Conservation (phyloP, 2,329 filamentous ascomycete genomes). For the Pezicula carpinea region DNA sequence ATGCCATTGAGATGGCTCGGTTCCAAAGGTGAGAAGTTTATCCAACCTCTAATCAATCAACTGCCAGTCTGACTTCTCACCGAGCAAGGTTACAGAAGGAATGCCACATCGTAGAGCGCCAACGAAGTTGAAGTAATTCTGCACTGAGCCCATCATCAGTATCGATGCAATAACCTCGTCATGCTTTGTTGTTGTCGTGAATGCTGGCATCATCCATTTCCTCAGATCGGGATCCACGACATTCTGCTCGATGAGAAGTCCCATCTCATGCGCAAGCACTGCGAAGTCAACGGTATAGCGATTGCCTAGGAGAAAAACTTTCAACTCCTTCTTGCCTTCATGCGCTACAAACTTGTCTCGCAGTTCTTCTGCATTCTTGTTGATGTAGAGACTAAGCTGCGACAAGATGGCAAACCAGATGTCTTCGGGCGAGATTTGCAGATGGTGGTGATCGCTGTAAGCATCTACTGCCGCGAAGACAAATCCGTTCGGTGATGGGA, state of each 20-base stretch:
- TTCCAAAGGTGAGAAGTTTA: conserved; percentile 28
- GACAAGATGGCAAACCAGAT: conserved; percentile 47
- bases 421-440: conserved; percentile 46
- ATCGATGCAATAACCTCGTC: conserved; percentile 41
- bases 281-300: conserved; percentile 24
- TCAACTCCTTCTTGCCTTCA: conserved; percentile 31
- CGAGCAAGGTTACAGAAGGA: conserved; percentile 47
- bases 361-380: conserved; percentile 40
- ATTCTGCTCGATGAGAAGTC: conserved; percentile 33
- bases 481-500: conserved; percentile 32
- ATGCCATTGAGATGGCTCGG: conserved; percentile 27
- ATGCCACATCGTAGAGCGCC: conserved; percentile 37
- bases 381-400: conserved; percentile 43
- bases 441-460: conserved; percentile 40
- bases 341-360: conserved; percentile 38
- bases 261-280: conserved; percentile 32
- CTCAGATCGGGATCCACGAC: conserved; percentile 36
- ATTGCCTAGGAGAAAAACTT: conserved; percentile 15
- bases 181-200: conserved; percentile 42
- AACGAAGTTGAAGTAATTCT: conserved; percentile 42
- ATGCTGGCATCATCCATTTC: conserved; percentile 46
- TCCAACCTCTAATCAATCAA: conserved; percentile 28
- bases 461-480: conserved; percentile 34
- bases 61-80: conserved; percentile 41
- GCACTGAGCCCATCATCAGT: conserved; percentile 46